These are phyloP conservation scores for Paecilomyces variotii DNA, from an alignment of 2,329 filamentous ascomycete species.

Conservation along the genomic window DNA sequence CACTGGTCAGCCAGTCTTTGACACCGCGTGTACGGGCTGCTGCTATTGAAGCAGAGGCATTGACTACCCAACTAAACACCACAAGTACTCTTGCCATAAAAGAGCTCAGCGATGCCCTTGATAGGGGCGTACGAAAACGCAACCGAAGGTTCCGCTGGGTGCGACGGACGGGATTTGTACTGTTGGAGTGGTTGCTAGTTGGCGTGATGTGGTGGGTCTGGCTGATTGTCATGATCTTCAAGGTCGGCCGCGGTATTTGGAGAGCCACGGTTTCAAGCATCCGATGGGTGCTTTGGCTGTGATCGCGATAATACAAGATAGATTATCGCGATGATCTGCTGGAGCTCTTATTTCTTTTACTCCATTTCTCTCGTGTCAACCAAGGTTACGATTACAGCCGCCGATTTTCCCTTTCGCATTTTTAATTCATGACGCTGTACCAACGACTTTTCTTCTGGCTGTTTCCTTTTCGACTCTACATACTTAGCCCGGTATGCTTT, in stretches of 20 bases:
- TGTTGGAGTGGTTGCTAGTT: slow-evolving; percentile 80
- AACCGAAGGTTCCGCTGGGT: slow-evolving; percentile 68
- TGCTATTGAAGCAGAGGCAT: slow-evolving; percentile 71
- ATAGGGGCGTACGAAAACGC: slow-evolving; percentile 60
- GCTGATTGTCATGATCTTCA: slow-evolving; percentile 73
- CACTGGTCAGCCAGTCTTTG: slow-evolving; percentile 41
- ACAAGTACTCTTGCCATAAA: slow-evolving; percentile 74
- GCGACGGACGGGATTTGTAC: slow-evolving; percentile 66
- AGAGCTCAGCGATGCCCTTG: slow-evolving; percentile 67
- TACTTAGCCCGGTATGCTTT: not conserved
- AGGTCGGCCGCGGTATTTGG: slow-evolving; percentile 56
- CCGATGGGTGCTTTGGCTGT: slow-evolving; percentile 82
- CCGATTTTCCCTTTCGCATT: not conserved
- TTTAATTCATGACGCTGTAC: not conserved
- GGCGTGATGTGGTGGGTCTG: slow-evolving; percentile 92
- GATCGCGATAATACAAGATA: slow-evolving; percentile 11
- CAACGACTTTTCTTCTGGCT: not conserved
- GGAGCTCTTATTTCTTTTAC: not conserved
- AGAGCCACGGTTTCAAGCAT: slow-evolving; percentile 52
- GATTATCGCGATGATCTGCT: not conserved
- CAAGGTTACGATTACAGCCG: not conserved
- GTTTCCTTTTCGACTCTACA: not conserved
- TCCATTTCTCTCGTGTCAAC: not conserved
- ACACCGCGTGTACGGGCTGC: slow-evolving; percentile 56
- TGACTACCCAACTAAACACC: slow-evolving; percentile 66